Evolutionary conservation across 1,284 basidiomycete genomes (phyloP), one percentile per base, ranked within the genome.

Genomic region (Kwoniella shivajii): DNA sequence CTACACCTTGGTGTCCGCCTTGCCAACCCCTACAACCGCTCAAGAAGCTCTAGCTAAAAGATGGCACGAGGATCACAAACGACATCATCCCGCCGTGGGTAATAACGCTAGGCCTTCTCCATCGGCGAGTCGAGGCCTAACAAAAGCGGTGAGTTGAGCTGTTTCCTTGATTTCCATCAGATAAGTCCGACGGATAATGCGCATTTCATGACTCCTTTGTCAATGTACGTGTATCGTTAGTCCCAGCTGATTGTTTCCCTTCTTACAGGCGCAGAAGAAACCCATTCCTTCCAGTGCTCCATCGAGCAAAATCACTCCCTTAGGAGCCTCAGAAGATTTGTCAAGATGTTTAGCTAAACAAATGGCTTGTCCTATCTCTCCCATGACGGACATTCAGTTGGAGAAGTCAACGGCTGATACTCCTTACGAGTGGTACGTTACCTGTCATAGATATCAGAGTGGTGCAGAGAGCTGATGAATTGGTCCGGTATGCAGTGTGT

Each of bases 341-440:
- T 55, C 65, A 16, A 54, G 66, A 34, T 68, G 66, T 50, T 63
- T 63, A 1, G 22, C 48, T 6, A 34, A 20, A 1, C 33, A 37
- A 30, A 56, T 68, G 41, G 66, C 66, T 26, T 68, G 66, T 46
- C 66, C 66, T 5, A 39, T 65, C 24, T 30, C 45, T 2, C 36
- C 45, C 29, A 54, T 59, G 43, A 52, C 50, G 6, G 20, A 36
- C n/a, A 16, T 22, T 0, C 53, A 54, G n/a, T 11, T 56, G 9
- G 10, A 34, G 14, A 20, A 31, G 11, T 50, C 50, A 24, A 27
- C 33, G 16, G 14, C 31, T 29, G 39, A 61, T 36, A 39, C 53
- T 1, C 56, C 56, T 11, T 68, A 38, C 29, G 67, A 69, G 30
- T 69, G 66, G 66, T 68, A 34, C 38, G 65, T 61, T 22, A 13